Evolutionary conservation across 208 protist species (phyloP), one percentile per base, ranked within the genome.

Genomic region (Naegleria fowleri): DNA sequence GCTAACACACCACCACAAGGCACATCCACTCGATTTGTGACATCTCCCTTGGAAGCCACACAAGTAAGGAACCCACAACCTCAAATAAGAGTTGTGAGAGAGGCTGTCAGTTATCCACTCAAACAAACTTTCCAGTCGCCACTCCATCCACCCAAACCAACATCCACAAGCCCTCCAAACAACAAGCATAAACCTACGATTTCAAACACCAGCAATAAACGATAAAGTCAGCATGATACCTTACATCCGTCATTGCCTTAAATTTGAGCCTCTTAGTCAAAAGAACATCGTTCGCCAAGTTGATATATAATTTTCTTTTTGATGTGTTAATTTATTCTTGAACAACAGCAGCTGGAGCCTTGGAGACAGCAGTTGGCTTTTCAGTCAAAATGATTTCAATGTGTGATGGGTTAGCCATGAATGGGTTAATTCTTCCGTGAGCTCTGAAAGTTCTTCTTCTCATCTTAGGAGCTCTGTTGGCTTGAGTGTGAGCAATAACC

Each of bases 391-490:
- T 29, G 5, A 89, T 25, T 67, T 89, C 86, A 59, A 89, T 89
- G 48, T 89, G 86, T 6, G 86, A 75, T 89, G 86, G 86, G 48
- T 19, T 39, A 29, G 86, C 6, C 29, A 67, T 38, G 29, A 55
- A 89, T 67, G 86, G 55, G n/a, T 83, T 83, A 91, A 98, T 98
- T 93, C 97, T 96, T 90, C 97, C 97, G 93, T 98, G 97, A 84
- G 97, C 97, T 93, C 97, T 96, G 94, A 97, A 98, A 75, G 97
- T 98, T 93, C 97, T 95, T 93, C 97, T 95, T 92, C 97, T 96
- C 93, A 97, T 96, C 92, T 94, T 95, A 88, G 94, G 92, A 84
- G 97, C 97, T 93, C 96, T 90, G 90, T 98, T 95, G 33, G 98
- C 97, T 93, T 97, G 95, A 85, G 98, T 94, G 95, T 98, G 97